A percentile compares a stretch with the other conserved stretches of the same genome.
Conservation (phyloP, 2,329 filamentous ascomycete genomes). For the Elsinoe fawcettii region DNA sequence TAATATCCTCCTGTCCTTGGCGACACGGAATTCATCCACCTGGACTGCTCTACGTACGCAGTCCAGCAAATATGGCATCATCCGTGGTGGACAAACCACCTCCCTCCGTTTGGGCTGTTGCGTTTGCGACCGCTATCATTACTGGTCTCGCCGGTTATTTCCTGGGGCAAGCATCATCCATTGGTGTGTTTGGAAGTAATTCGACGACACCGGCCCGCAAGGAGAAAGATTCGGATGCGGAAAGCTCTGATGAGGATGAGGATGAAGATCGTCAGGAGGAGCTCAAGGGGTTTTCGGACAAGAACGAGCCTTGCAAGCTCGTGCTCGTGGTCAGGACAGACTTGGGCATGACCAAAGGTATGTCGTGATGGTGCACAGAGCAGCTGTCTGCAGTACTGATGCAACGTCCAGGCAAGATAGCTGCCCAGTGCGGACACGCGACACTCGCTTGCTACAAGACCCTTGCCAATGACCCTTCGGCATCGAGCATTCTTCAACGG, state of each 20-base stretch:
- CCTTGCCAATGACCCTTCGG: conserved; percentile 49
- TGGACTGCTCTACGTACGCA: not conserved
- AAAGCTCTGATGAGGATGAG: conserved; percentile 29
- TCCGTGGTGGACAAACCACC: conserved; percentile 33
- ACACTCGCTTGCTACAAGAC: conserved; percentile 95
- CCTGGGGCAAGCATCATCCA: conserved; percentile 53
- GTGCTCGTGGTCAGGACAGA: conserved; percentile 89
- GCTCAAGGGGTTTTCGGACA: conserved; percentile 39
- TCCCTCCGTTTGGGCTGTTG: conserved; percentile 51
- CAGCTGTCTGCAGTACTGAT: not conserved
- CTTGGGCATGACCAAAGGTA: conserved; percentile 95
- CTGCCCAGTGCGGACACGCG: conserved; percentile 90
- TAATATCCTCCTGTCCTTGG: conserved; percentile 13
- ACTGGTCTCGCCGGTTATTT: conserved; percentile 71
- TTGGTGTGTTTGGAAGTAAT: conserved; percentile 64
- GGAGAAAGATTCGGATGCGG: conserved; percentile 19
- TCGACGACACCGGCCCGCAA: conserved; percentile 31
- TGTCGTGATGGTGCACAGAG: conserved; percentile 22
- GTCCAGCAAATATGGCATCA: not conserved
- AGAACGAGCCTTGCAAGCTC: conserved; percentile 81
- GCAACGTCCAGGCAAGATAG: conserved; percentile 71
- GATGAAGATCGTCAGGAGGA: conserved; percentile 37
- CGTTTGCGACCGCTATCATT: conserved; percentile 66
- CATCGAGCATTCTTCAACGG: conserved; percentile 60
- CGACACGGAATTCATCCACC: not conserved